Percentiles rank a stretch among this genome's conserved stretches.
phyloP scores from a whole-genome alignment of 768 basidiomycete species.

The Dacryopinax spathularia region DNA sequence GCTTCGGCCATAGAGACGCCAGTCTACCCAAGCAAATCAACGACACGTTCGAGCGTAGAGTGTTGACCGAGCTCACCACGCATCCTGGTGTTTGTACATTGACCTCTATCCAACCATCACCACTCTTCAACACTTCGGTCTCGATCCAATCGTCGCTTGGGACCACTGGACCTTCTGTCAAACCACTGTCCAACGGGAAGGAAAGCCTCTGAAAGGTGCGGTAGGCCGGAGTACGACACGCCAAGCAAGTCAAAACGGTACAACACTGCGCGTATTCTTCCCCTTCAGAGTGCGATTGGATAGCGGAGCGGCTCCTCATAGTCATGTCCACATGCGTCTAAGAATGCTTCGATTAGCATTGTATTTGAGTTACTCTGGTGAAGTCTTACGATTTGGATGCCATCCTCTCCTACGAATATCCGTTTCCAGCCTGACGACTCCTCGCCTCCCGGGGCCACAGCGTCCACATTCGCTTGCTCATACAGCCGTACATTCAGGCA shows the following conservation, averaged over 20 bases:
- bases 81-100: constrained; percentile 33
- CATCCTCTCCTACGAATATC: constrained; percentile 52
- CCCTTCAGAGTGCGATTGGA: constrained; percentile 28
- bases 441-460: neutral
- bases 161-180: constrained; percentile 47
- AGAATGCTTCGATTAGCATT: neutral
- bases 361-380: neutral
- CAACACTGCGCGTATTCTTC: constrained; percentile 31
- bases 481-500: neutral
- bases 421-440: constrained; percentile 34
- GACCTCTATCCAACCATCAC: constrained; percentile 61
- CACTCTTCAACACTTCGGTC: constrained; percentile 51
- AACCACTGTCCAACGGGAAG: constrained; percentile 38
- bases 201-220: constrained; percentile 47
- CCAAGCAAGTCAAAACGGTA: constrained; percentile 41
- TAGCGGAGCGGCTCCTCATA: constrained; percentile 38
- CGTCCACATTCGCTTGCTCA: neutral
- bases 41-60: no score
- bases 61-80: constrained; percentile 41
- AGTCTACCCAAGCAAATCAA: constrained; percentile 3
- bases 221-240: constrained; percentile 52
- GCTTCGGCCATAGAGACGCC: neutral
- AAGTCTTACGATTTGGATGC: constrained; percentile 46
- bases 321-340: constrained; percentile 60
- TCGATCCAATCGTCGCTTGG: constrained; percentile 68